Evolutionary conservation across 1,284 basidiomycete species (phyloP), one percentile per base, ranked within the genome.

Genomic region (Puccinia hordei): DNA sequence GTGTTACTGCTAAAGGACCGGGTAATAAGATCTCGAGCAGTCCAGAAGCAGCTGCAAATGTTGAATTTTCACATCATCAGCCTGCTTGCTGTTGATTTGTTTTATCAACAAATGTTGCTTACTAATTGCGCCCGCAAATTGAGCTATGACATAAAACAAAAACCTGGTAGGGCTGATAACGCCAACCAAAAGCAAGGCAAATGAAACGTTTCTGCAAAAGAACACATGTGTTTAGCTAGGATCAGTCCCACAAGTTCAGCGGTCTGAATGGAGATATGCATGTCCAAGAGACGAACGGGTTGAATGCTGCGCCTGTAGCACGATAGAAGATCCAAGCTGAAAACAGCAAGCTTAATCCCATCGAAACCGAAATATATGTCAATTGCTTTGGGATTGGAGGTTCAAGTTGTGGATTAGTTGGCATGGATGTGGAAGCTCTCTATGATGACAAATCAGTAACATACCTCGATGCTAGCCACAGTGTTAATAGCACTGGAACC

Each of bases 271-370:
- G 35, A 30, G 72, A 53, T 24, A 65, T 5, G 53, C n/a, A 73
- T 71, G 44, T 17, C 13, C 49, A 17, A 15, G 38, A 27, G n/a
- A 65, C 49, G 35, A 90, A 85, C 10, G 75, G 75, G 38, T 78
- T 78, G 75, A 78, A 78, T 27, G 75, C 75, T 69, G 89, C 90
- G 8, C 91, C 91, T 0, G 91, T 91, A 66, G 91, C 88, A 44
- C 92, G 88, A 85, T 90, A 92, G 86, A 92, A 93, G 46, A 92
- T 85, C 90, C 91, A 92, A 9, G 90, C 90, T 2, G 89, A 89
- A 49, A 91, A 89, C 61, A 92, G 88, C 53, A 93, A 87, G 78
- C 89, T 89, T 74, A 92, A 85, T 4, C 91, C 91, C 87, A 91
- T 90, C 63, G 87, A 88, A 0, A 88, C 87, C 0, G 90, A 88